Conservation (phyloP, 768 basidiomycete species). For the Psilocybe subaeruginosa region DNA sequence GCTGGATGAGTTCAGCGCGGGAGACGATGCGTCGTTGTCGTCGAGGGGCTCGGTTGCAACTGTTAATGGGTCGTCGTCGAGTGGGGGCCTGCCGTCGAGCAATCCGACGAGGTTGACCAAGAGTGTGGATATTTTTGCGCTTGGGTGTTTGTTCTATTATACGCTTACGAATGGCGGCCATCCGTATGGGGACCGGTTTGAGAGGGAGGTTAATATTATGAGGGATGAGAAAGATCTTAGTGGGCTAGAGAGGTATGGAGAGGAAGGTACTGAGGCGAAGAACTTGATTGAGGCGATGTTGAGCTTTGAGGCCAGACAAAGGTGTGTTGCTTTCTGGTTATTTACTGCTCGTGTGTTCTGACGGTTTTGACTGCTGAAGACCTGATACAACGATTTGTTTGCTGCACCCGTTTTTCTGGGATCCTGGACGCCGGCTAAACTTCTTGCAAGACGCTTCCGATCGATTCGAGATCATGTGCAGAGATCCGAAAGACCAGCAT, state of each 20-base stretch:
- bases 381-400: slow-evolving; percentile 89
- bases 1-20: slow-evolving; percentile 76
- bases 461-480: slow-evolving; percentile 96
- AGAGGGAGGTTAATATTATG: slow-evolving; percentile 93
- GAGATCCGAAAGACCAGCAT: slow-evolving; percentile 82
- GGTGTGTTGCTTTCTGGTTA: slow-evolving; percentile 51
- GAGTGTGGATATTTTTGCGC: slow-evolving; percentile 94
- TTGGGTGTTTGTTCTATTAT: slow-evolving; percentile 96
- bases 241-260: slow-evolving; percentile 79
- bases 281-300: slow-evolving; percentile 84
- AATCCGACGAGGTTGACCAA: slow-evolving; percentile 82
- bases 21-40: slow-evolving; percentile 51
- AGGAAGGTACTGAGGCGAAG: slow-evolving; percentile 91
- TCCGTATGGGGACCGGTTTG: slow-evolving; percentile 92
- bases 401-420: slow-evolving; percentile 97
- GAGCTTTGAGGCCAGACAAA: slow-evolving; percentile 67
- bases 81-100: slow-evolving; percentile 32
- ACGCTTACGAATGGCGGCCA: slow-evolving; percentile 88
- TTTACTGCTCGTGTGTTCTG: slow-evolving; percentile 1
- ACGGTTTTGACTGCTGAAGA: slow-evolving; percentile 39
- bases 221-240: slow-evolving; percentile 76
- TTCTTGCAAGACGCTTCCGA: slow-evolving; percentile 99
- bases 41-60: slow-evolving; percentile 68
- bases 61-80: slow-evolving; percentile 35
- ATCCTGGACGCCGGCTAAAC: slow-evolving; percentile 76